Base-by-base conservation (phyloP, 2,329 filamentous ascomycete species). In the Sarocladium strictum region DNA sequence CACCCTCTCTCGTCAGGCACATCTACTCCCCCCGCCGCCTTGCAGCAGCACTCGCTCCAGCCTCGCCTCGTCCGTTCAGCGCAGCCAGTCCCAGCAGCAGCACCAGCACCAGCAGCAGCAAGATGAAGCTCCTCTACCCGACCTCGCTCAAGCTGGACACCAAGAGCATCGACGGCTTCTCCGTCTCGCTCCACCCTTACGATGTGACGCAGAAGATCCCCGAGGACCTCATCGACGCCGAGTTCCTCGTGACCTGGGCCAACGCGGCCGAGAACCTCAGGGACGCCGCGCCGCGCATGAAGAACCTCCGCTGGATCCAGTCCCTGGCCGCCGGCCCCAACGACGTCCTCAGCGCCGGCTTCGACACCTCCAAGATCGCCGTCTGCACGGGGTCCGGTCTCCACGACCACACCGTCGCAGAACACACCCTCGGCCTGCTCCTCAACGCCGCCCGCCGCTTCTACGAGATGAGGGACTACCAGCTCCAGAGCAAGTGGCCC, bases 61-160 rank as follows among this genome's bases (percentile, higher is more conserved):
- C n/a, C n/a, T n/a, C n/a, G n/a, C n/a, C n/a, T n/a, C n/a, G n/a
- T n/a, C n/a, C n/a, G n/a, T n/a, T n/a, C n/a, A n/a, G n/a, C n/a
- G n/a, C n/a, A n/a, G n/a, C n/a, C n/a, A n/a, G n/a, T n/a, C n/a
- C n/a, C n/a, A n/a, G n/a, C n/a, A n/a, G n/a, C n/a, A n/a, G n/a
- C n/a, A n/a, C n/a, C n/a, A n/a, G n/a, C n/a, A n/a, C n/a, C 41
- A 27, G 19, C 43, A 12, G 54, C 47, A 23, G 50, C 62, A 70
- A 54, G 53, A 81, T 82, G 81, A 86, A 86, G 72, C 79, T 86
- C 60, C 80, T 86, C 59, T 85, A 86, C 71, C 83, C 83, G 52
- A 85, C 80, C 54, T 85, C 82, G 2, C 74, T 86, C 58, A 72
- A 71, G 53, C 76, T 86, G 65, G 76, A 85, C 70, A 62, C 76